A percentile compares a stretch with the other conserved stretches of the same genome.
Conservation (phyloP, 2,329 filamentous ascomycete species). For the Fusarium sacchari region DNA sequence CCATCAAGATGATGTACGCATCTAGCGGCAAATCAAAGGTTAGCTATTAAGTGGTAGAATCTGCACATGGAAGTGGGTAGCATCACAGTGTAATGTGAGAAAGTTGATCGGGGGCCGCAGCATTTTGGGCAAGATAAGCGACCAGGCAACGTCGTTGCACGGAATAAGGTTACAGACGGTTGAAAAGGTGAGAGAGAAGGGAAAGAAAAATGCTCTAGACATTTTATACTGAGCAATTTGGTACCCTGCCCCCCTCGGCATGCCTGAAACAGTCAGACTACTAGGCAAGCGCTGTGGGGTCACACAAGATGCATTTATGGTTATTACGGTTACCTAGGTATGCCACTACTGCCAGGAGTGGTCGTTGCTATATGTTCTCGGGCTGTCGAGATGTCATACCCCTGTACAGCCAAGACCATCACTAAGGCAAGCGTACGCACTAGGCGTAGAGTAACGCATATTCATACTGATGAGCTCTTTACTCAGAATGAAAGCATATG, state of each 20-base stretch:
- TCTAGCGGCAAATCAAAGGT: background rate
- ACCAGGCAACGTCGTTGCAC: background rate
- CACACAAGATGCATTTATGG: background rate
- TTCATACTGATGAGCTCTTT: background rate
- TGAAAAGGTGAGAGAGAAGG: background rate
- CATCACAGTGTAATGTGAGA: background rate
- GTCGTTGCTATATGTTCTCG: background rate
- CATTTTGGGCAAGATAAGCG: background rate
- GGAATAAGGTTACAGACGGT: background rate
- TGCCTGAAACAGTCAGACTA: background rate
- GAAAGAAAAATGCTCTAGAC: background rate
- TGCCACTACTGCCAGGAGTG: too few species aligned
- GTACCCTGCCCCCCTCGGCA: background rate
- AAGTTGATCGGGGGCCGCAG: background rate
- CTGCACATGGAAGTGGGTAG: background rate
- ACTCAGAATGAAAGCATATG: rapidly evolving
- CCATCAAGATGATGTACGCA: constrained; percentile 1
- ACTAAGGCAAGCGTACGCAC: background rate
- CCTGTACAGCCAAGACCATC: background rate
- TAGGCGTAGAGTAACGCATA: background rate
- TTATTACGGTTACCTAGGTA: too few species aligned
- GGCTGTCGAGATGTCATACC: too few species aligned
- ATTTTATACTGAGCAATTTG: background rate
- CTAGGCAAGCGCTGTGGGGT: background rate
- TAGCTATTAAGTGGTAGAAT: background rate